Percentiles rank a stretch among this genome's conserved stretches.
Conservation (phyloP, 2,329 filamentous ascomycete genomes). For the Helminthosporium solani region DNA sequence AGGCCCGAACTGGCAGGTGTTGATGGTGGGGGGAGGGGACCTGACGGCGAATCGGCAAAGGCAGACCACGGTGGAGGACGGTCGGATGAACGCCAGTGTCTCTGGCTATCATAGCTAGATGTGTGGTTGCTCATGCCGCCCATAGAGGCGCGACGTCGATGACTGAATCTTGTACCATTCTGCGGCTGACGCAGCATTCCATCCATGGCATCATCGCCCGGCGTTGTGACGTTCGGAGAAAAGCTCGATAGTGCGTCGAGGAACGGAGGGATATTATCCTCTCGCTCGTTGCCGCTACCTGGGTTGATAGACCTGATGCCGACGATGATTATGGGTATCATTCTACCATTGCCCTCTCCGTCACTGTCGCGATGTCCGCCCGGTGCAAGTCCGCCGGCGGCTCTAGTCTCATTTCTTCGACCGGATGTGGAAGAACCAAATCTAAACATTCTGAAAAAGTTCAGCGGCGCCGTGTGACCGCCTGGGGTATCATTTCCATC, state of each 20-base stretch:
- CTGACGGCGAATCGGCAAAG: constrained; percentile 57
- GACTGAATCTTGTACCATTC: constrained; percentile 56
- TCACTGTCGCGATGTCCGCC: constrained; percentile 6
- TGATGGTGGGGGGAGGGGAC: constrained; percentile 62
- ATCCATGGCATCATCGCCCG: constrained; percentile 52
- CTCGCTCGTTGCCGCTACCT: constrained; percentile 47
- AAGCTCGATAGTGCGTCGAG: constrained; percentile 54
- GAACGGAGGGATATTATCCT: constrained; percentile 51
- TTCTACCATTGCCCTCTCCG: constrained; percentile 55
- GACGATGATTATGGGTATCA: constrained; percentile 69
- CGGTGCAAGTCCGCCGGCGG: constrained; percentile 19
- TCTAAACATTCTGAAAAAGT: constrained; percentile 69
- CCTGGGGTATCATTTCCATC: constrained; percentile 42
- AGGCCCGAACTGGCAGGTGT: constrained; percentile 62
- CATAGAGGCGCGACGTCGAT: constrained; percentile 56
- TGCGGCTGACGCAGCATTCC: constrained; percentile 56
- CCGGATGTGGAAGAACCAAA: constrained; percentile 56
- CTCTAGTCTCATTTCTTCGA: constrained; percentile 18
- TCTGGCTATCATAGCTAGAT: constrained; percentile 54
- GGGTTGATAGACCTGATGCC: constrained; percentile 67
- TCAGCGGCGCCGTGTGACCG: constrained; percentile 56
- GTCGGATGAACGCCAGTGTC: constrained; percentile 53
- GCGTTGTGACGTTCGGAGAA: constrained; percentile 46
- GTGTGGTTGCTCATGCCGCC: constrained; percentile 52
- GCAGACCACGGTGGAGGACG: constrained; percentile 46